These are phyloP conservation scores for Volvox africanus DNA, from an alignment of 139 green algal species.

Conservation along the genomic window DNA sequence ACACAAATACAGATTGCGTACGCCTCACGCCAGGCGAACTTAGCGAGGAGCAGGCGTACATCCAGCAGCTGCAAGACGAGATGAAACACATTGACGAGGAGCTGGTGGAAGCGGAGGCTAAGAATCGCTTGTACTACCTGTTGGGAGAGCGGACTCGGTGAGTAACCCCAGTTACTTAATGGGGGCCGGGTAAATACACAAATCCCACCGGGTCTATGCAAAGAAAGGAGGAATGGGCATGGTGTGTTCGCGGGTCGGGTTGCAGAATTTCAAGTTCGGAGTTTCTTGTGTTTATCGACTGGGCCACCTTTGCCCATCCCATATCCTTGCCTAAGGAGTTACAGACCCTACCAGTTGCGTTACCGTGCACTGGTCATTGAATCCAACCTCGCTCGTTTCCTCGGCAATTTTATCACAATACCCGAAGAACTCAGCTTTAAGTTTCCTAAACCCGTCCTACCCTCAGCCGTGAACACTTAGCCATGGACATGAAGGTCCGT, in stretches of 20 bases:
- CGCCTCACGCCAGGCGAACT: conserved; percentile 61
- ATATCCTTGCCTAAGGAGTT: too few relatives aligned
- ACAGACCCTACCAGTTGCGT: too few relatives aligned
- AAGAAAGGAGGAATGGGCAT: too few relatives aligned
- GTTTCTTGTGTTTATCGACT: too few relatives aligned
- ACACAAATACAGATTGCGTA: conserved; percentile 65
- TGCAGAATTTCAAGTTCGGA: too few relatives aligned
- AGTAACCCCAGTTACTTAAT: not conserved
- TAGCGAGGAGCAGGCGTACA: conserved; percentile 67
- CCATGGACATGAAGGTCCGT: conserved; percentile 77
- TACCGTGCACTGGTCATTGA: not conserved
- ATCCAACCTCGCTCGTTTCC: not conserved
- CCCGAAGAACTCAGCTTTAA: not conserved
- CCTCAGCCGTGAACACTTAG: conserved; percentile 80
- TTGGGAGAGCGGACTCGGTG: conserved; percentile 82
- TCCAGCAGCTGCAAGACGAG: conserved; percentile 73
- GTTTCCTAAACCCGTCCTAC: not conserved
- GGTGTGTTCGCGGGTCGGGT: too few relatives aligned
- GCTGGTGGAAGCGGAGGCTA: conserved; percentile 85
- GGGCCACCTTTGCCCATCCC: too few relatives aligned
- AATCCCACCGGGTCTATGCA: too few relatives aligned
- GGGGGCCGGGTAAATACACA: too few relatives aligned
- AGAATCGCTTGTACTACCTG: conserved; percentile 89
- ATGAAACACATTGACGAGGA: conserved; percentile 82
- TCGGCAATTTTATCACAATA: not conserved